Conservation (phyloP, 2,329 filamentous ascomycete species). For the Aspergillus ochraceus region DNA sequence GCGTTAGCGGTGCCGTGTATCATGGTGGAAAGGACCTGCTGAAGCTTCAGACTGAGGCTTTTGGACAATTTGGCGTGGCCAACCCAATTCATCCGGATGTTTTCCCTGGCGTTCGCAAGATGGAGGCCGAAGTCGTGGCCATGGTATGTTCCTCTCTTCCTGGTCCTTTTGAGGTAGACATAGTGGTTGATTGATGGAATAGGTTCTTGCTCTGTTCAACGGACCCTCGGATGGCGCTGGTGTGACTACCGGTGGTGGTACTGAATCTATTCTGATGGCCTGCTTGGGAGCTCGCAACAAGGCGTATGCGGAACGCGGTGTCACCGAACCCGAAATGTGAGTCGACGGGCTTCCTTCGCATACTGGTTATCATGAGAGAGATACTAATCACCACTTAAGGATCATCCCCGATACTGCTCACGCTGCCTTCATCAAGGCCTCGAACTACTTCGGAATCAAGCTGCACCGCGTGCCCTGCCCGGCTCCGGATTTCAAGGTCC, state of each 20-base stretch:
- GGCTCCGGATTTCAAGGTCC: constrained; percentile 80
- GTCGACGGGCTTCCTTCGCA: constrained; percentile 26
- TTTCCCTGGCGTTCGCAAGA: constrained; percentile 96
- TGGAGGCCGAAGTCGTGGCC: constrained; percentile 96
- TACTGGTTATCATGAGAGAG: not conserved
- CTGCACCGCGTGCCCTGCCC: constrained; percentile 85
- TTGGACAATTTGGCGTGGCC: constrained; percentile 88
- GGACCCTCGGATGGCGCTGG: constrained; percentile 82
- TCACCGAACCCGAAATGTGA: constrained; percentile 93
- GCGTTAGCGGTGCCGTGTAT: constrained; percentile 92
- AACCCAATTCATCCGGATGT: constrained; percentile 98
- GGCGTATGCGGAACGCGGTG: constrained; percentile 77
- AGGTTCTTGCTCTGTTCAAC: constrained; percentile 78
- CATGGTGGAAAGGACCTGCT: constrained; percentile 83
- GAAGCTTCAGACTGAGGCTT: constrained; percentile 86
- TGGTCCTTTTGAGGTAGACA: not conserved
- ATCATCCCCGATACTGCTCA: constrained; percentile 94
- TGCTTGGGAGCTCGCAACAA: constrained; percentile 88
- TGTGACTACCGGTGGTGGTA: constrained; percentile 88
- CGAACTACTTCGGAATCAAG: constrained; percentile 95
- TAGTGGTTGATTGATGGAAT: constrained; percentile 7
- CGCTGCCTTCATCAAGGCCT: constrained; percentile 94
- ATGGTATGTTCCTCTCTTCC: constrained; percentile 64
- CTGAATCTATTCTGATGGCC: constrained; percentile 96
- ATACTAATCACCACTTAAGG: constrained; percentile 48